Percentiles rank a stretch among this genome's conserved stretches.
Evolutionary conservation across 2,329 filamentous ascomycete species (phyloP).

Genomic region (Cyphellophora europaea): DNA sequence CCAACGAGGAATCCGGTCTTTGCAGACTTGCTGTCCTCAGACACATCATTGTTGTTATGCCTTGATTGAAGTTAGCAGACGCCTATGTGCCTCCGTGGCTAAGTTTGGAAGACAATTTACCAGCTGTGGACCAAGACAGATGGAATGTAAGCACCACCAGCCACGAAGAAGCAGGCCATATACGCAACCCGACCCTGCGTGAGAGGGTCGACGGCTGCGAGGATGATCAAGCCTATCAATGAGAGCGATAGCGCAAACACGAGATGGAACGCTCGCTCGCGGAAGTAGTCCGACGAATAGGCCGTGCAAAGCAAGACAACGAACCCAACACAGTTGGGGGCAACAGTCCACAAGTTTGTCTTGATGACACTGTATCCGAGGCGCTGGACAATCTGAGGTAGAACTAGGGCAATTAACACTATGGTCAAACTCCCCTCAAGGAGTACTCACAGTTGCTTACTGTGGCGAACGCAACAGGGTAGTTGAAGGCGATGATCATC

Average conservation of each 20-base stretch:
- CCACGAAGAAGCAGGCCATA: constrained; percentile 21
- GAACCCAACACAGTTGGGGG: constrained; percentile 4
- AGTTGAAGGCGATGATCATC: constrained; percentile 30
- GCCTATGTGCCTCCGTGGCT: not conserved
- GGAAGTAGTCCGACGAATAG: constrained; percentile 17
- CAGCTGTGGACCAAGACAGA: too few relatives aligned
- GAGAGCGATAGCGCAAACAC: constrained; percentile 9
- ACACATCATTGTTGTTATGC: constrained; percentile 45
- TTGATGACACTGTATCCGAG: constrained; percentile 17
- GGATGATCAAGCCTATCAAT: constrained; percentile 11
- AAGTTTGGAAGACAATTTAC: not conserved
- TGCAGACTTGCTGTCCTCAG: constrained; percentile 40
- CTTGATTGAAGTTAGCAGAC: constrained; percentile 38
- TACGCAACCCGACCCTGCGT: constrained; percentile 7
- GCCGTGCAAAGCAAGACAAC: constrained; percentile 1
- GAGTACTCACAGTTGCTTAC: constrained; percentile 39
- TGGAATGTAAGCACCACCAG: too few relatives aligned
- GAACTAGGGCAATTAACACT: too few relatives aligned
- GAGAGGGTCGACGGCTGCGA: constrained; percentile 8
- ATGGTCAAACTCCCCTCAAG: too few relatives aligned
- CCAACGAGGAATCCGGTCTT: constrained; percentile 40
- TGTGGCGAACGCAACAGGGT: constrained; percentile 38
- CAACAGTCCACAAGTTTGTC: constrained; percentile 20
- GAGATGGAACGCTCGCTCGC: constrained; percentile 16
- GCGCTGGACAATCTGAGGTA: constrained; percentile 1